These are phyloP conservation scores for Penicillium sp. DNA, from an alignment of 2,329 filamentous ascomycete genomes.

Conservation along the genomic window DNA sequence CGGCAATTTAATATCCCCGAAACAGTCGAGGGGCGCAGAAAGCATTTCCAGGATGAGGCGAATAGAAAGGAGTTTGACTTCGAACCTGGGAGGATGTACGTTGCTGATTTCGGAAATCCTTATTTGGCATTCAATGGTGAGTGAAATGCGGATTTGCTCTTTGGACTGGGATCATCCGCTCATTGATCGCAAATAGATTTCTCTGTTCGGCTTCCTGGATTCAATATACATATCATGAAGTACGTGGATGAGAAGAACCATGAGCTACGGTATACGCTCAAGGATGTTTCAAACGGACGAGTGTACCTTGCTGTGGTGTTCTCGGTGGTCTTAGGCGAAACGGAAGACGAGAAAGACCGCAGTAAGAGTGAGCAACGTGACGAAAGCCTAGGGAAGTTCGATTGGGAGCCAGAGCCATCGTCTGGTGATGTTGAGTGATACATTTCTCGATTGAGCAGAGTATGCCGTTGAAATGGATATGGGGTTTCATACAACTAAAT, in stretches of 20 bases:
- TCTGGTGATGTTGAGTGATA: slow-evolving; percentile 22
- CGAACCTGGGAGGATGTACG: slow-evolving; percentile 60
- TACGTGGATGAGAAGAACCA: slow-evolving; percentile 67
- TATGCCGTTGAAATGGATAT: background rate
- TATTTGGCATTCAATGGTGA: slow-evolving; percentile 81
- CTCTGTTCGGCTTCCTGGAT: slow-evolving; percentile 39
- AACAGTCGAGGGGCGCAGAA: slow-evolving; percentile 55
- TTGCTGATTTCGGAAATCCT: slow-evolving; percentile 80
- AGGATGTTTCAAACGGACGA: slow-evolving; percentile 70
- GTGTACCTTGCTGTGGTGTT: slow-evolving; percentile 81
- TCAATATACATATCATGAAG: slow-evolving; percentile 35
- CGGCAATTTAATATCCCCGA: slow-evolving; percentile 52
- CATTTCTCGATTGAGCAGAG: background rate
- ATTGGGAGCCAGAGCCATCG: slow-evolving; percentile 21
- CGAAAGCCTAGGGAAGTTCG: slow-evolving; percentile 24
- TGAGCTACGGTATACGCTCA: slow-evolving; percentile 85
- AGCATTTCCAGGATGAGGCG: slow-evolving; percentile 58
- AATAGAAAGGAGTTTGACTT: slow-evolving; percentile 59
- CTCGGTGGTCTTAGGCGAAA: slow-evolving; percentile 58
- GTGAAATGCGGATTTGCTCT: slow-evolving; percentile 7
- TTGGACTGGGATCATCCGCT: background rate
- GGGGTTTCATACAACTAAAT: background rate
- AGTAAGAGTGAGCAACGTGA: background rate
- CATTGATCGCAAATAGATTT: slow-evolving; percentile 29
- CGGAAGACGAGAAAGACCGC: slow-evolving; percentile 20